Percentiles rank a stretch among this genome's conserved stretches.
Evolutionary conservation across 805 yeast genomes (phyloP).

Genomic region (Lachancea cidri): DNA sequence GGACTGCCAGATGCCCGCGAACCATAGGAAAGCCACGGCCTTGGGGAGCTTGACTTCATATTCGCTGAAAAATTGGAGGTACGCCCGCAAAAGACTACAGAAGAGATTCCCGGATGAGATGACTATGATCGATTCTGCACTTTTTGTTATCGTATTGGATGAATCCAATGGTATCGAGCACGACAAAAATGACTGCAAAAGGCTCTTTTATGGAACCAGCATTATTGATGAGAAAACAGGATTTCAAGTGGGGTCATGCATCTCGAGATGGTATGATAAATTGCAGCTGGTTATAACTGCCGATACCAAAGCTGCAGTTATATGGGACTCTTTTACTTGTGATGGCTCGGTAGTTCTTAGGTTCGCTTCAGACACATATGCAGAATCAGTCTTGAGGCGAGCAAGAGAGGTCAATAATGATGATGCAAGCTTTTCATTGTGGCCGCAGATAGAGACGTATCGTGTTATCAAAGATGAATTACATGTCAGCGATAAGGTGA

Average conservation of each 20-base stretch:
- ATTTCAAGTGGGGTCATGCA: constrained; percentile 86
- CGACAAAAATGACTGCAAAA: constrained; percentile 37
- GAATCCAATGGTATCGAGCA: constrained; percentile 41
- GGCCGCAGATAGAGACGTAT: constrained; percentile 24
- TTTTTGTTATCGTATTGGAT: constrained; percentile 78
- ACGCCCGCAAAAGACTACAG: constrained; percentile 50
- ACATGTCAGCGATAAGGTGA: constrained; percentile 13
- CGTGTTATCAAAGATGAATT: constrained; percentile 11
- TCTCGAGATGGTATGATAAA: constrained; percentile 92
- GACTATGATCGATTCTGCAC: constrained; percentile 61
- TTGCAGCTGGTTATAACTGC: constrained; percentile 77
- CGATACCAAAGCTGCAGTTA: constrained; percentile 84
- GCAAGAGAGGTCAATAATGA: constrained; percentile 73
- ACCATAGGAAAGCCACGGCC: constrained; percentile 58
- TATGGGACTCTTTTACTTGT: constrained; percentile 87
- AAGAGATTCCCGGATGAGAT: constrained; percentile 35
- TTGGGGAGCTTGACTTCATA: constrained; percentile 87
- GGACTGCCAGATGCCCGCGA: constrained; percentile 58
- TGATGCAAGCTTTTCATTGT: constrained; percentile 34
- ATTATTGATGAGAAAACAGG: constrained; percentile 59
- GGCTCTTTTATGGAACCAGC: constrained; percentile 79
- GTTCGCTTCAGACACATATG: constrained; percentile 82
- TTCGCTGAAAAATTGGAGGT: constrained; percentile 78
- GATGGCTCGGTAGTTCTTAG: constrained; percentile 90
- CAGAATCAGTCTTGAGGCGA: constrained; percentile 80